Evolutionary conservation across 768 basidiomycete genomes (phyloP), one percentile per base, ranked within the genome.

Genomic region (Tephrocybe sp.): DNA sequence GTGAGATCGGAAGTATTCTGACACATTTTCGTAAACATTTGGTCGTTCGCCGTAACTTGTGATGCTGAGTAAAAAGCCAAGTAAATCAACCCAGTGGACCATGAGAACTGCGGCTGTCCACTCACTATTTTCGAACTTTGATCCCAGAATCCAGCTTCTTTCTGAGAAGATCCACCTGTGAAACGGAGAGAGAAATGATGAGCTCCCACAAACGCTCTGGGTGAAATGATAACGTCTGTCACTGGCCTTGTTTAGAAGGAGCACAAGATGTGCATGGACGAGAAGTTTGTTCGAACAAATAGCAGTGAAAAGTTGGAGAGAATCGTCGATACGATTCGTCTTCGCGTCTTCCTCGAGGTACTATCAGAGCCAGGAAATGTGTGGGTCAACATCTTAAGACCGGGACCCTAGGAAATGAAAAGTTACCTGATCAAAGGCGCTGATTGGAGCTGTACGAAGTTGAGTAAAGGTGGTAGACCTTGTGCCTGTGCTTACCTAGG

Each of bases 1-100:
- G 64, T 92, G 90, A n/a, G 85, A 79, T n/a, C 82, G 80, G 72
- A 92, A 92, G 60, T 92, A 92, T 44, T 83, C 78, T 33, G 88
- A 77, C 13, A 85, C 89, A 16, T 78, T 77, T 58, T 85, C 80
- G 63, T 74, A 89, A 45, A 77, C 79, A 57, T 92, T 90, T 30
- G 84, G 75, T 19, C 89, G 77, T 46, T 86, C 77, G 5, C 84
- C 85, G 57, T 84, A 90, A 45, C 87, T 89, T 30, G 86, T 87
- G 65, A 90, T 89, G 62, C 87, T 89, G 60, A 19, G 33, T 26
- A 20, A 42, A 10, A 48, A 53, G 10, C 39, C 44, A 48, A 51
- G 17, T 35, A 33, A 14, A 14, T 53, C 42, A 55, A 49, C 43
- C 20, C 22, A 22, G 22, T 26, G 48, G 32, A 26, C 16, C 30